phyloP scores from a whole-genome alignment of 1,284 basidiomycete genomes.

The Ganoderma sinense region DNA sequence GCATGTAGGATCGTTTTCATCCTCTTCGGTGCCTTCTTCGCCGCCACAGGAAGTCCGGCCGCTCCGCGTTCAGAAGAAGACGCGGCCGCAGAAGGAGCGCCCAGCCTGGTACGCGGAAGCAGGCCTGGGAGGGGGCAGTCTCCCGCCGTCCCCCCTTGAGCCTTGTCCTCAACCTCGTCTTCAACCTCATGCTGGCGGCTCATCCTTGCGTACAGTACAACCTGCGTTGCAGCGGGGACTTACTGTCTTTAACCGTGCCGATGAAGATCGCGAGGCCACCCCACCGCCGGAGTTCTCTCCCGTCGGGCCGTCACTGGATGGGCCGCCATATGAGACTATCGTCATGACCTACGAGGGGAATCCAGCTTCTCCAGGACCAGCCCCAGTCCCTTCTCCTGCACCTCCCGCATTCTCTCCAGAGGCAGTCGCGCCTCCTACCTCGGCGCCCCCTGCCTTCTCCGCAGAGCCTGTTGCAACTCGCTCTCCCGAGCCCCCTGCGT shows the following conservation, averaged over 20 bases:
- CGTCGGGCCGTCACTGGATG: slow-evolving; percentile 48
- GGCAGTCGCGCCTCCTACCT: slow-evolving; percentile 18
- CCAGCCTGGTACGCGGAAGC: slow-evolving; percentile 44
- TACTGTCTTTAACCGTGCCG: slow-evolving; percentile 21
- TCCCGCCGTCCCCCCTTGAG: slow-evolving; percentile 1
- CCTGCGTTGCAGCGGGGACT: slow-evolving; percentile 16
- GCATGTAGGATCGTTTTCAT: slow-evolving; percentile 9
- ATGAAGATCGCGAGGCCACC: slow-evolving; percentile 29
- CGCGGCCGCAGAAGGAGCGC: slow-evolving; percentile 35
- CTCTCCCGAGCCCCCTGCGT: slow-evolving; percentile 10
- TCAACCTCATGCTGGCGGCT: slow-evolving; percentile 4
- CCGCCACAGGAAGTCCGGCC: slow-evolving; percentile 31
- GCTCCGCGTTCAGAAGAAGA: slow-evolving; percentile 40
- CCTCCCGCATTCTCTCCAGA: slow-evolving; percentile 15
- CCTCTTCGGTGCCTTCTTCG: slow-evolving; percentile 15
- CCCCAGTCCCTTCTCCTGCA: slow-evolving; percentile 14
- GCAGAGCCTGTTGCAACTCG: slow-evolving; percentile 17
- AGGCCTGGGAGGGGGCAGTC: slow-evolving; percentile 26
- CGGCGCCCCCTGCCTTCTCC: slow-evolving; percentile 12
- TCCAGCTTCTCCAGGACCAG: slow-evolving; percentile 38
- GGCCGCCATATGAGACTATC: slow-evolving; percentile 47
- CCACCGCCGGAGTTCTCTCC: slow-evolving; percentile 54
- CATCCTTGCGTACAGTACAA: not conserved
- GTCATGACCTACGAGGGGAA: slow-evolving; percentile 36
- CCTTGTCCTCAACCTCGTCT: not conserved